Base-by-base conservation (phyloP, 352 stramenopile species). In the Aphanomyces stellatus region DNA sequence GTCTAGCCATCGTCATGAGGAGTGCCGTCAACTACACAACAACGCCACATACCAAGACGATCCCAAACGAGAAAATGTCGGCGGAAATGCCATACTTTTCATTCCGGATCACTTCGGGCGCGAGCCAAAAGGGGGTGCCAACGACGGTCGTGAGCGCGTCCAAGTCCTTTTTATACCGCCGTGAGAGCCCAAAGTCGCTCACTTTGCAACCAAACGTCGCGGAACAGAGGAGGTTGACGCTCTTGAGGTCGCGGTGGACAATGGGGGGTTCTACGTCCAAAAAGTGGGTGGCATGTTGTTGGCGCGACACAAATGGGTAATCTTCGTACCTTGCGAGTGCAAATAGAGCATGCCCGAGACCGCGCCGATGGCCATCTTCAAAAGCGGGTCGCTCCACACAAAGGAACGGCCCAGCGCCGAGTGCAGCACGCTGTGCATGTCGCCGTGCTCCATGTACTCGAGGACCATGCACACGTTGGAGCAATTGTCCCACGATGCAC, bases 381-480 rank as follows among this genome's bases (percentile, higher is more conserved):
- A 75, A 53, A 95, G 53, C 22, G 87, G 87, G 63, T 95, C 87
- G 30, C 80, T 74, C 87, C 87, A 95, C 34, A 82, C 87, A 46
- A 95, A 93, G 61, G 81, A 83, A 33, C 84, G 81, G 10, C 84
- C 84, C n/a, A 92, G 74, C 15, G 72, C 80, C 35, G 83, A 91
- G 69, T 95, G 84, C 37, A 95, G 74, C 27, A 93, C 85, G 55
- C 77, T 82, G 70, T 95, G 87, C 81, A 95, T 88, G 62, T 95
- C 87, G 22, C 87, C 87, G 61, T 93, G 92, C 65, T 95, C 87
- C n/a, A 95, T 53, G 66, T 91, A 95, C 55, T 95, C 87, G 83
- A 95, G 92, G 28, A 95, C 80, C 56, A 95, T 93, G 41, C 87
- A 95, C 51, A 95, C 62, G 61, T 95, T 95, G 2, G 85, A 91